Conservation (phyloP, 2,329 filamentous ascomycete species). For the Passalora sequoiae region DNA sequence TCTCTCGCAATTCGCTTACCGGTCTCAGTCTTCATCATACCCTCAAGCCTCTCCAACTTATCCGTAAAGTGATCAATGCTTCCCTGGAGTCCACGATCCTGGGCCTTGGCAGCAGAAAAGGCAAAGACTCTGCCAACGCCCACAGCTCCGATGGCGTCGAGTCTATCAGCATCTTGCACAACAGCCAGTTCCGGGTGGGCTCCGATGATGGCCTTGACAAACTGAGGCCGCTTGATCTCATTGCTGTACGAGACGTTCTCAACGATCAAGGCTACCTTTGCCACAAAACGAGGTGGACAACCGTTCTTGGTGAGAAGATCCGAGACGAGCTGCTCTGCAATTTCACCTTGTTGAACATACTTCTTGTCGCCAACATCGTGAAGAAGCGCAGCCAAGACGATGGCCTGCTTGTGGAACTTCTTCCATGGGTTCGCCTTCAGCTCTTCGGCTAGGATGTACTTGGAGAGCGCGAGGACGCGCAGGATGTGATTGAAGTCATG, state of each 20-base stretch:
- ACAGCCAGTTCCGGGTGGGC: slow-evolving; percentile 69
- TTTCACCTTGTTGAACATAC: slow-evolving; percentile 52
- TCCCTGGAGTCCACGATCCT: slow-evolving; percentile 52
- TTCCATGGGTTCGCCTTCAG: slow-evolving; percentile 21
- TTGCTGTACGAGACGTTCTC: slow-evolving; percentile 71
- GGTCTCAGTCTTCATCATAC: slow-evolving; percentile 55
- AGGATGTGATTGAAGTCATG: slow-evolving; percentile 84
- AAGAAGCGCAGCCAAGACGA: slow-evolving; percentile 49
- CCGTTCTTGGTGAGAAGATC: slow-evolving; percentile 54
- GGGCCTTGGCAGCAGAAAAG: slow-evolving; percentile 62
- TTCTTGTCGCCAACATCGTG: slow-evolving; percentile 88
- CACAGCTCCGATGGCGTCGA: slow-evolving; percentile 86
- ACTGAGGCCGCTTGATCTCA: slow-evolving; percentile 61
- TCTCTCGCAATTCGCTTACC: slow-evolving; percentile 48
- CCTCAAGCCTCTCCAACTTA: slow-evolving; percentile 63
- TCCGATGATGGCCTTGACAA: slow-evolving; percentile 57
- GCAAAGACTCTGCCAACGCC: slow-evolving; percentile 76
- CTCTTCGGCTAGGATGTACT: slow-evolving; percentile 52
- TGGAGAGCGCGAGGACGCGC: slow-evolving; percentile 70
- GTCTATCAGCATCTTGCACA: slow-evolving; percentile 85
- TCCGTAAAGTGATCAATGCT: slow-evolving; percentile 71
- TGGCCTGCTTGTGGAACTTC: slow-evolving; percentile 26
- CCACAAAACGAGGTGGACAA: slow-evolving; percentile 54
- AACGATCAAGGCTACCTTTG: slow-evolving; percentile 65
- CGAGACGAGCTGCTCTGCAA: slow-evolving; percentile 55